Evolutionary conservation across 352 stramenopile species (phyloP).

Genomic region (Sclerospora graminicola): DNA sequence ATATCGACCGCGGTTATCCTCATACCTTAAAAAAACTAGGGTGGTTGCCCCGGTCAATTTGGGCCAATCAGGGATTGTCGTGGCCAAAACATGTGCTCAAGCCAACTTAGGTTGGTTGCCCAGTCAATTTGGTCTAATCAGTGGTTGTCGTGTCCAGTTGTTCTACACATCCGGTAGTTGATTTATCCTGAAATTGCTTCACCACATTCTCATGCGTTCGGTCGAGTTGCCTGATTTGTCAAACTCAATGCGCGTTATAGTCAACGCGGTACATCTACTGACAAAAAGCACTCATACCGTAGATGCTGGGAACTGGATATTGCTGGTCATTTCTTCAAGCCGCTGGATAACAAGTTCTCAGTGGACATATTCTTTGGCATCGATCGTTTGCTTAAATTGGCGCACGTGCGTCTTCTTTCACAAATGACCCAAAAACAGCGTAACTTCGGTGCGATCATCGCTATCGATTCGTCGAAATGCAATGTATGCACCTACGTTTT

Average conservation of each 20-base stretch:
- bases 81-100: too few relatives aligned
- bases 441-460: conserved; percentile 10
- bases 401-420: conserved; percentile 43
- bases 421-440: conserved; percentile 33
- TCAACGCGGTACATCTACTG: conserved; percentile 50
- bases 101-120: too few relatives aligned
- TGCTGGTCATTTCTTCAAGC: conserved; percentile 25
- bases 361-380: conserved; percentile 37
- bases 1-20: too few relatives aligned
- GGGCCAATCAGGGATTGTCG: too few relatives aligned
- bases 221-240: conserved; percentile 50
- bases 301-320: conserved; percentile 43
- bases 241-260: conserved; percentile 30
- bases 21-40: too few relatives aligned
- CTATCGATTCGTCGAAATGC: conserved; percentile 7
- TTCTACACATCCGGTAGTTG: too few relatives aligned
- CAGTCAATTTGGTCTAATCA: too few relatives aligned
- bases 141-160: too few relatives aligned
- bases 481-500: conserved; percentile 26
- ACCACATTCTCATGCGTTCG: conserved; percentile 57
- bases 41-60: too few relatives aligned
- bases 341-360: conserved; percentile 31
- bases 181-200: too few relatives aligned
- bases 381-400: conserved; percentile 32
- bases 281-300: conserved; percentile 36